Evolutionary conservation across 2,329 filamentous ascomycete genomes (phyloP).

Genomic region (Dothiorella sarmentorum): DNA sequence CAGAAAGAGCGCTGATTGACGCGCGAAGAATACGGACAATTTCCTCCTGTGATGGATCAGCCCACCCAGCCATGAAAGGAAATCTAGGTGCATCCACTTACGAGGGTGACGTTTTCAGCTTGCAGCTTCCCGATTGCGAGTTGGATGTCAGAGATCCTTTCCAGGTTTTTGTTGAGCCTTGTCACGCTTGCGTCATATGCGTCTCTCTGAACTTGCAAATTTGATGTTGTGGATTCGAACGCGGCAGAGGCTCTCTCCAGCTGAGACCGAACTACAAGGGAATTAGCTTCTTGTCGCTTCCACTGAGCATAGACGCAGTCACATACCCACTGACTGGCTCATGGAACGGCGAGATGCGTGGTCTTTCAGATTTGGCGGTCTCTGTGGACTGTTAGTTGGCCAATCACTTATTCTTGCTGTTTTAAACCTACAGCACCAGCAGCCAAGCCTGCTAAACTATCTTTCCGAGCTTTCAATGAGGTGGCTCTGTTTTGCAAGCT

Average conservation of each 20-base stretch:
- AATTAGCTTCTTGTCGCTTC: neutral
- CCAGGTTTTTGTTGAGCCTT: neutral
- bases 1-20: neutral
- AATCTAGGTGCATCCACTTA: too few relatives aligned
- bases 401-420: too few relatives aligned
- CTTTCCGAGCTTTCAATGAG: neutral
- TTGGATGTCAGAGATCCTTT: slow-evolving; percentile 3
- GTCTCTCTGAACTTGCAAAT: neutral
- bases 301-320: neutral
- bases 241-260: neutral
- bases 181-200: neutral
- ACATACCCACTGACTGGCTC: neutral
- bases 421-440: neutral
- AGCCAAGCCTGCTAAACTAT: neutral
- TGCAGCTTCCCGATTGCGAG: neutral
- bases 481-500: neutral
- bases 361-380: neutral
- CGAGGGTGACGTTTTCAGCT: neutral
- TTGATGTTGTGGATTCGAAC: neutral
- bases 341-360: neutral
- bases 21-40: slow-evolving; percentile 8
- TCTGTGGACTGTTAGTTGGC: neutral
- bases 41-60: neutral
- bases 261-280: neutral
- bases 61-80: too few relatives aligned